Evolutionary conservation across 345 rosid species (phyloP), one percentile per base, ranked within the genome.

Genomic region (Eucalyptus virginea): DNA sequence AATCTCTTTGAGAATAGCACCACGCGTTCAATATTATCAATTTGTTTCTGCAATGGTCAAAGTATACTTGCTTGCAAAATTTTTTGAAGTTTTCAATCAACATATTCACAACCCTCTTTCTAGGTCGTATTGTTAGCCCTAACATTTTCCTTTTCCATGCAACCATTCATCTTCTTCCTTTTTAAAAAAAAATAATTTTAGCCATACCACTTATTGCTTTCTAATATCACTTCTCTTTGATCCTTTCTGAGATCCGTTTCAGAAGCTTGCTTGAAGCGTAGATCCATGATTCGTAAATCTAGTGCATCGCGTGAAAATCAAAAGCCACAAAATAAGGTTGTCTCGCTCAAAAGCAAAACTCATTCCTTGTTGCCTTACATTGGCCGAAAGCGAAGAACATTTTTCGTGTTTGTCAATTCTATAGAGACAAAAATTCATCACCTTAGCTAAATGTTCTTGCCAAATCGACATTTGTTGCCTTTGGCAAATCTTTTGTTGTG

Each of bases 341-440:
- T 58, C n/a, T 58, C 26, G 28, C 65, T 58, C 28, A 2, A 58
- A 58, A 24, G 65, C 65, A 0, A 11, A 56, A 58, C 65, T 56
- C 62, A 58, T 24, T 51, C 54, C 54, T 0, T 24, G 0, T 58
- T 24, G 0, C 9, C 65, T 26, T 26, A 11, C n/a, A 24, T 26
- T 11, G 67, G 2, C 67, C 0, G 7, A 24, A 58, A 0, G n/a
- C 14, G 0, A 51, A 51, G 54, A 6, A 51, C 54, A 17, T 6
- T 51, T 51, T 17, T 17, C 0, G 54, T 51, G 23, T 51, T 51
- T 51, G 54, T 51, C 54, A 51, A 51, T 51, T 51, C 23, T 51
- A 17, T 6, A 51, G 23, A 51, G 54, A 51, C 54, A 51, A 58
- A 58, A 58, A 58, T 58, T 5, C n/a, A 12, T 28, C 67, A 28